phyloP scores from a whole-genome alignment of 345 rosid species.

The Euphorbia peplus region DNA sequence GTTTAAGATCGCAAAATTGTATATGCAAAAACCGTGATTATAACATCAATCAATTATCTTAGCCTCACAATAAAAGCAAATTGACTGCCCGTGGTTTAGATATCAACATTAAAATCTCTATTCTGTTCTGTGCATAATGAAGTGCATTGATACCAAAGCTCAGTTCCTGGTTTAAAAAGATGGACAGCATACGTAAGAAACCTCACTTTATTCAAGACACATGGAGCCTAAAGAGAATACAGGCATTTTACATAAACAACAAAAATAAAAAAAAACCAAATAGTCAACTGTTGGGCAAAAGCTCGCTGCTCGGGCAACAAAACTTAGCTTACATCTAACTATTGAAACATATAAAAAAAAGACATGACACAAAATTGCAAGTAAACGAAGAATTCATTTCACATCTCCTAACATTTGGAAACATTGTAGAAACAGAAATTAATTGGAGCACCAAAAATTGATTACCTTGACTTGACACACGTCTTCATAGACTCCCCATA shows the following conservation, averaged over 20 bases:
- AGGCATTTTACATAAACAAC: not conserved
- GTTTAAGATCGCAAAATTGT: not conserved
- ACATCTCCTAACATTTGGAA: not conserved
- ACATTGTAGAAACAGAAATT: not conserved
- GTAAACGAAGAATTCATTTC: not conserved
- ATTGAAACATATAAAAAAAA: not conserved
- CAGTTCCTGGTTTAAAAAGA: no score
- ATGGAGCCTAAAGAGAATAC: not conserved
- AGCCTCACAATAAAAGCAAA: not conserved
- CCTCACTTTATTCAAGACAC: no score
- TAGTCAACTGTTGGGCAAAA: not conserved
- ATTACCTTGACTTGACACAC: slow-evolving; percentile 13
- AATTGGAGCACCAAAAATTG: not conserved
- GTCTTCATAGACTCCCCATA: slow-evolving; percentile 22
- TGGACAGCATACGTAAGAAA: no score
- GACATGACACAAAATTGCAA: not conserved
- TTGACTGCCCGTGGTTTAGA: no score
- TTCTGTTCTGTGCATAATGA: no score
- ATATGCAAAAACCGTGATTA: not conserved
- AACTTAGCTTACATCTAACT: not conserved
- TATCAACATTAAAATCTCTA: no score
- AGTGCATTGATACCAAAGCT: no score
- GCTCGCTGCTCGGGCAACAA: not conserved
- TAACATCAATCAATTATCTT: not conserved
- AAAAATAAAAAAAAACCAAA: not conserved